A percentile compares a stretch with the other conserved stretches of the same genome.
These are phyloP conservation scores for Diaporthe ampelina DNA, from an alignment of 2,329 filamentous ascomycete species.

Conservation along the genomic window DNA sequence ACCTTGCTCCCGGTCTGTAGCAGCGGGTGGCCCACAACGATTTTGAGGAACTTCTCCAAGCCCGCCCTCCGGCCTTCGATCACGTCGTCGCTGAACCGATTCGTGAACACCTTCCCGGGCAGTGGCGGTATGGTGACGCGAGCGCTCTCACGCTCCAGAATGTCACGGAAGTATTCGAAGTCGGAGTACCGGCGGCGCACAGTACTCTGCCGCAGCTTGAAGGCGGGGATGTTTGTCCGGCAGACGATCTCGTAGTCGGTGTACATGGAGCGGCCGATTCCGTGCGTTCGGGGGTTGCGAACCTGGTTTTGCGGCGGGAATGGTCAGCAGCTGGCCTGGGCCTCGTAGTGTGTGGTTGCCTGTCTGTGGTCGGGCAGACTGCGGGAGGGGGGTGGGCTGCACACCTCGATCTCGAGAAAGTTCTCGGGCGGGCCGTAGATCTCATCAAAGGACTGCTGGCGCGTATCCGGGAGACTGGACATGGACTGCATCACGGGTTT, in stretches of 20 bases:
- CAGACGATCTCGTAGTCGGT: conserved; percentile 99
- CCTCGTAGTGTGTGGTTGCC: background rate
- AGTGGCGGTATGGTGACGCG: conserved; percentile 95
- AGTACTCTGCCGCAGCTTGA: conserved; percentile 90
- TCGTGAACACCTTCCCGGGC: conserved; percentile 97
- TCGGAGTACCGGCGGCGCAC: conserved; percentile 97
- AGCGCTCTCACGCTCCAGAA: conserved; percentile 94
- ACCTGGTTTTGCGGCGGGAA: conserved; percentile 69
- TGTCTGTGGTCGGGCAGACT: background rate
- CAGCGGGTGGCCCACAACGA: conserved; percentile 95
- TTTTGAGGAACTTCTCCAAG: conserved; percentile 95
- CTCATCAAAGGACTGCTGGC: conserved; percentile 97
- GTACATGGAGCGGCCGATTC: conserved; percentile 96
- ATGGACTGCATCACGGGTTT: conserved; percentile 63
- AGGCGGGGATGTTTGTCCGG: conserved; percentile 98
- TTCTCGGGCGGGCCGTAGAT: conserved; percentile 99
- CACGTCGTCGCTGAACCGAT: conserved; percentile 97
- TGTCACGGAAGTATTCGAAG: conserved; percentile 99
- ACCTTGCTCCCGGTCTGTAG: conserved; percentile 98
- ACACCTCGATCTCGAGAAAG: conserved; percentile 96
- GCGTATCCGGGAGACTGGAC: conserved; percentile 78
- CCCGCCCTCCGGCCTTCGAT: conserved; percentile 95
- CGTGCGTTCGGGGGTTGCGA: conserved; percentile 92
- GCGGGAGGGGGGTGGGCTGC: conserved; percentile 42
- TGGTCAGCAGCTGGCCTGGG: background rate